Base-by-base conservation (phyloP, 2,329 filamentous ascomycete genomes). In the Aspergillus candidus region DNA sequence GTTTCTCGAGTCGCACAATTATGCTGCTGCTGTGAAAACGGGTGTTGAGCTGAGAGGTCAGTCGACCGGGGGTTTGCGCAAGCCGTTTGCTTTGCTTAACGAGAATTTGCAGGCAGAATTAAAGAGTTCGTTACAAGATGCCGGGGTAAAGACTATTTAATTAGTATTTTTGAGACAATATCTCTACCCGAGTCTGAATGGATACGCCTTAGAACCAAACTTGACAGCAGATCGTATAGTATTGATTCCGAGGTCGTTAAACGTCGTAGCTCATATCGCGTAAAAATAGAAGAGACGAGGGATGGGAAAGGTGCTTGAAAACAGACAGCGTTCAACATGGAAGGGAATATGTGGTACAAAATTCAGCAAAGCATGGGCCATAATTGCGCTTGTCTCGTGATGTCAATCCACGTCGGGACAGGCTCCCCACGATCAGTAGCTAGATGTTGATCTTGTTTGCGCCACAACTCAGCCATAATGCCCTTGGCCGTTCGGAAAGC, bases 1-100 rank as follows among this genome's bases (percentile, higher is more conserved):
- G 54, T 72, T 75, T 34, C 51, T 76, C 4, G 74, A 76, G 55
- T 61, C 67, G 4, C 61, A 74, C 38, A 73, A 74, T 42, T 76
- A 76, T 46, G 60, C 66, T 0, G 59, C 69, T 5, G 71, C 70
- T 6, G 66, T 75, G 7, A 76, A 76, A 65, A 75, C 73, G 0
- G 74, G 68, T 0, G 68, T 76, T 56, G 72, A 76, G 54, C 44
- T 76, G 38, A 64, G 63, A 27, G 73, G 73, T 0, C 66, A 65
- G 54, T 56, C 60, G 34, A 75, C 73, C 0, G 74, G 74, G 13
- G 73, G 72, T 3, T 33, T 74, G 48, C 61, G 74, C 43, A 76
- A 74, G 62, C 74, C 74, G 0, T 76, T 76, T 55, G 55, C 60
- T 10, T 50, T 76, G 38, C 52, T 71, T 11, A 54, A 56, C 17